Evolutionary conservation across 2,329 filamentous ascomycete species (phyloP), one percentile per base, ranked within the genome.

Genomic region (Pezicula radicicola): DNA sequence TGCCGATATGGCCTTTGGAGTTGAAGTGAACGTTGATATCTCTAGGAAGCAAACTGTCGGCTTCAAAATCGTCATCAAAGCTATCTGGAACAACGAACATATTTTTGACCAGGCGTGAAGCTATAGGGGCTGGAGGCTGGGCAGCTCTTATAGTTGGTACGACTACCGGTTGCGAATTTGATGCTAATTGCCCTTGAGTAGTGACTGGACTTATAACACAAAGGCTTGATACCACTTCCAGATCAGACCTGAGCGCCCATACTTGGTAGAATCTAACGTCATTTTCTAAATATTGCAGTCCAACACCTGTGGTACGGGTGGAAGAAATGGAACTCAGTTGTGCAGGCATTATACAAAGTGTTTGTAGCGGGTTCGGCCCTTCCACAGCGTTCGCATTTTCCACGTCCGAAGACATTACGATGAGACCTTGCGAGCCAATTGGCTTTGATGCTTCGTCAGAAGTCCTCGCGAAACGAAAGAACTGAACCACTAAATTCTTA

Each of bases 251-350:
- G 2, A 82, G 57, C 10, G 70, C 64, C 48, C 69, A 72, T 13
- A 78, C 55, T 53, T 81, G 77, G 49, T 74, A 79, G 56, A 80
- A 78, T 18, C 67, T 66, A 2, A 74, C 60, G 3, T 64, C 65
- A 21, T 68, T 55, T 3, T 66, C 56, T 9, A 63, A 52, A 47
- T 75, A 72, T 12, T 58, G 49, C 15, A 48, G 19, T 42, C 56
- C 60, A 42, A 44, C 48, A 2, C 55, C 57, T 13, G 40, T 15
- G 7, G 41, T 19, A n/a, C 35, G 15, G 4, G 37, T 40, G 40
- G 40, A 49, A 25, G 43, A 21, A 15, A 46, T 54, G 18, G 46
- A 39, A 6, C 33, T 50, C 3, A 62, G 44, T 35, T 21, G 15
- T 15, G 55, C 55, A 13, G 55, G 56, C n/a, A 54, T 27, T 21